Percentiles rank a stretch among this genome's conserved stretches.
Conservation (phyloP, 2,329 filamentous ascomycete genomes). For the Phyllosticta capitalensis region DNA sequence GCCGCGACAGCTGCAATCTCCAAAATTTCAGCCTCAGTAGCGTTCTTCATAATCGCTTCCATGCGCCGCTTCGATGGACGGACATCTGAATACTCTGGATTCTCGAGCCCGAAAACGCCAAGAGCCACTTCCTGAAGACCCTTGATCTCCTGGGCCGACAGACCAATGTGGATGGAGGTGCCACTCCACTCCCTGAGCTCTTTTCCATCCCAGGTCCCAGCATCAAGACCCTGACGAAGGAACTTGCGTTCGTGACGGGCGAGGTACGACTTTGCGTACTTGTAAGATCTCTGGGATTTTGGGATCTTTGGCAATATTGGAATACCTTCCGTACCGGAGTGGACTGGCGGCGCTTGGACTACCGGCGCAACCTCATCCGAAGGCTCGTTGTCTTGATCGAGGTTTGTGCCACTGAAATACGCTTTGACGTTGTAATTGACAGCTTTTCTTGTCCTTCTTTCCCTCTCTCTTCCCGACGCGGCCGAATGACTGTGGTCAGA, state of each 20-base stretch:
- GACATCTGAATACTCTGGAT: not conserved
- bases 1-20: constrained; percentile 13
- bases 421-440: not conserved
- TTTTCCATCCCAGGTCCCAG: constrained; percentile 20
- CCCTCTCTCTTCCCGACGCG: not conserved
- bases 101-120: constrained; percentile 5
- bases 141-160: constrained; percentile 20
- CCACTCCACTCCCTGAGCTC: constrained; percentile 22
- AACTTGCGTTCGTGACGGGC: constrained; percentile 15
- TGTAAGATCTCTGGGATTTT: not conserved
- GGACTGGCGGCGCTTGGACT: too few relatives aligned
- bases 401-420: not conserved
- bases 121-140: constrained; percentile 16
- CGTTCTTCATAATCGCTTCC: constrained; percentile 15
- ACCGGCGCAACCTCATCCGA: too few relatives aligned
- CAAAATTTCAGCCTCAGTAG: constrained; percentile 19
- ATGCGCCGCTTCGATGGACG: not conserved
- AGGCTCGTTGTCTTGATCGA: too few relatives aligned
- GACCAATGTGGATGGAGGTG: constrained; percentile 24
- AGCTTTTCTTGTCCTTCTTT: not conserved
- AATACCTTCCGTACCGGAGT: too few relatives aligned
- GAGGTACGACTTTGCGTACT: constrained; percentile 17
- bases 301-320: not conserved
- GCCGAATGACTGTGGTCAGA: not conserved
- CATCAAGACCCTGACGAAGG: constrained; percentile 12